Evolutionary conservation across 345 rosid genomes (phyloP), one percentile per base, ranked within the genome.

Genomic region (Gossypium thurberi): DNA sequence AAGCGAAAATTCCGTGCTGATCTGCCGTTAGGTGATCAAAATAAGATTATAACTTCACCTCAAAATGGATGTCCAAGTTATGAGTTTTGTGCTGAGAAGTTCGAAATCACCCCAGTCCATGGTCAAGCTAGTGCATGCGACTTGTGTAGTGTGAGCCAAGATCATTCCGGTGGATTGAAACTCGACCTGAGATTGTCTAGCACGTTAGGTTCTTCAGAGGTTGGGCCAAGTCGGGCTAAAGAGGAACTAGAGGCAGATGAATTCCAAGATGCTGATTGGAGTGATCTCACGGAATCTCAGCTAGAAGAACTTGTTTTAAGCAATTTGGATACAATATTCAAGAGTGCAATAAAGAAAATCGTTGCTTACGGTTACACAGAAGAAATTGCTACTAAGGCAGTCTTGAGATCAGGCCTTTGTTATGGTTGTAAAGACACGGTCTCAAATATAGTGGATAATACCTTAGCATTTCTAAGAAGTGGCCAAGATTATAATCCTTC

Each of bases 1-100:
- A 94, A 94, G 88, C 86, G 98, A 53, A 91, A 94, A 78, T 89
- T 90, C 74, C 80, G 84, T 70, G 89, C 94, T 59, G 98, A 94
- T 80, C 87, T 90, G 2, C 91, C 92, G n/a, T 67, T 82, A 76
- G 83, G 85, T 64, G 92, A 85, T 58, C 67, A 74, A 0, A 80
- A 56, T 74, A 83, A 77, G 78, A 75, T 72, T 74, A 48, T 81
- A 44, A 69, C 87, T 63, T 71, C 78, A 52, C 70, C 82, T 70
- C 87, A 71, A 70, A 81, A 46, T 28, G 89, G 82, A 57, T 80
- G 84, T 72, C 60, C 79, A 0, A 74, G 78, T 75, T 88, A 86
- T 78, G 91, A 90, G 78, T 90, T 88, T 82, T 84, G 85, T 37
- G 87, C 95, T 11, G 95, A 88, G 80, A 90, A 86, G 74, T 83